Conservation (phyloP, 2,329 filamentous ascomycete species). For the Arthroderma uncinatum region DNA sequence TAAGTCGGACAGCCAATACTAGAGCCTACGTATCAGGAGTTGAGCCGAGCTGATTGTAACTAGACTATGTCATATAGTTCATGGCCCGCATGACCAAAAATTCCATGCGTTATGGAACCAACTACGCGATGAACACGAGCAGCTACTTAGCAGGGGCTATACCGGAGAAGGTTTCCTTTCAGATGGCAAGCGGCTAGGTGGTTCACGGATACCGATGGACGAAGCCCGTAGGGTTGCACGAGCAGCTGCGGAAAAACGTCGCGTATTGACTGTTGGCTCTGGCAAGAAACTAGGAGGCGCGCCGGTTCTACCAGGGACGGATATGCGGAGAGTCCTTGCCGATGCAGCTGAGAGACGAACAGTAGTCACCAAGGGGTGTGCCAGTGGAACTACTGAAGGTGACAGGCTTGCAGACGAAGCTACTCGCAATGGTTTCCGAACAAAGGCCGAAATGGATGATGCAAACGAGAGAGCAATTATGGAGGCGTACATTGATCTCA, state of each 20-base stretch:
- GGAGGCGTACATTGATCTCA: slow-evolving; percentile 72
- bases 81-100: slow-evolving; percentile 67
- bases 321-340: slow-evolving; percentile 62
- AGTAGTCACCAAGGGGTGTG: slow-evolving; percentile 61
- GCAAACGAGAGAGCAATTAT: slow-evolving; percentile 81
- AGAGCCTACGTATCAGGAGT: not conserved
- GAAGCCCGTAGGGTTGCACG: slow-evolving; percentile 67
- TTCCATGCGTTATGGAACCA: slow-evolving; percentile 87
- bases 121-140: slow-evolving; percentile 72
- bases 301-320: slow-evolving; percentile 45
- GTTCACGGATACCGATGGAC: slow-evolving; percentile 50
- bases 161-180: slow-evolving; percentile 82
- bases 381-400: slow-evolving; percentile 55
- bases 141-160: slow-evolving; percentile 67
- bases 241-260: slow-evolving; percentile 60
- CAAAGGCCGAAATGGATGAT: slow-evolving; percentile 75
- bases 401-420: slow-evolving; percentile 57
- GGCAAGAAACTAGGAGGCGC: slow-evolving; percentile 63
- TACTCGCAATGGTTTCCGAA: slow-evolving; percentile 63
- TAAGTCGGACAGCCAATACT: slow-evolving; percentile 21
- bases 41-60: slow-evolving; percentile 12
- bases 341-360: slow-evolving; percentile 59
- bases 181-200: slow-evolving; percentile 62
- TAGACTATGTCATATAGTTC: slow-evolving; percentile 68
- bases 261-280: slow-evolving; percentile 46